Conservation (phyloP, 2,329 filamentous ascomycete species). For the Cryphonectria radicalis region DNA sequence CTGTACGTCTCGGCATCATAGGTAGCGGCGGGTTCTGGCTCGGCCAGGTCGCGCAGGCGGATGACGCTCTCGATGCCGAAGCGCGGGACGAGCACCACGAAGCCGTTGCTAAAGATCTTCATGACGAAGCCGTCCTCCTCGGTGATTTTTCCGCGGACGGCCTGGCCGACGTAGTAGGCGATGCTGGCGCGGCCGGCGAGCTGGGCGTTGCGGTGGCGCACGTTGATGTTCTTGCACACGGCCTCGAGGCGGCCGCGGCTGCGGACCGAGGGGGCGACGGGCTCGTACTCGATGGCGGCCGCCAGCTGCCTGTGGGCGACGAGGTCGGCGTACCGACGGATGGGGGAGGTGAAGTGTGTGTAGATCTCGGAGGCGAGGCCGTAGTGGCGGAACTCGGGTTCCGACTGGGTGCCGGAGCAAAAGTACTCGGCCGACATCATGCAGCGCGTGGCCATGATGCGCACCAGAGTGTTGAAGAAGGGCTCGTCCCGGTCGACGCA, state of each 20-base stretch:
- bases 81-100: constrained; percentile 92
- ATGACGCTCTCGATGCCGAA: constrained; percentile 97
- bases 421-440: constrained; percentile 99
- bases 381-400: constrained; percentile 95
- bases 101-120: constrained; percentile 96
- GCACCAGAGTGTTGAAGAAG: constrained; percentile 98
- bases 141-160: constrained; percentile 75
- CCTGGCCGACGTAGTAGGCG: constrained; percentile 97
- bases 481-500: constrained; percentile 82
- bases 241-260: constrained; percentile 85
- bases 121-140: constrained; percentile 95
- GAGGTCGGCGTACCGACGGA: constrained; percentile 96
- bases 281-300: constrained; percentile 91
- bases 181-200: constrained; percentile 92
- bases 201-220: constrained; percentile 95
- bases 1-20: constrained; percentile 89
- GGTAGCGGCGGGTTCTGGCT: constrained; percentile 75
- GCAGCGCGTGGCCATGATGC: constrained; percentile 96
- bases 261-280: constrained; percentile 79
- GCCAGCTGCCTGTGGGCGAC: constrained; percentile 93
- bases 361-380: constrained; percentile 96
- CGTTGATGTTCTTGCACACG: constrained; percentile 98
- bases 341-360: constrained; percentile 97
- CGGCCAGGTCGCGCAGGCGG: constrained; percentile 79
- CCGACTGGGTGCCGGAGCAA: constrained; percentile 88